Conservation (phyloP, 208 protist genomes). For the Phytomonas sp. region DNA sequence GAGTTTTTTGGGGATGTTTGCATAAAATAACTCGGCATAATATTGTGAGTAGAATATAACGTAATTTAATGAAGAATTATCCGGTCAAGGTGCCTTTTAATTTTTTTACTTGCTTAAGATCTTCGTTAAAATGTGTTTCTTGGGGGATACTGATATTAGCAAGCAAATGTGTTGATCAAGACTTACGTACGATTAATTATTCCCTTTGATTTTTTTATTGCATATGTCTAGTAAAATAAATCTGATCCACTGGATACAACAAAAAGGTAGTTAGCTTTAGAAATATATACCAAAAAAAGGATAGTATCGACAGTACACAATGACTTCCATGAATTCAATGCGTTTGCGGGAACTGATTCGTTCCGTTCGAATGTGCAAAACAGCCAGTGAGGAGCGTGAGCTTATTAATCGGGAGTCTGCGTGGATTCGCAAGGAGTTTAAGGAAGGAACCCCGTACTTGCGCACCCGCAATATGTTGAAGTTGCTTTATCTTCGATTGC, state of each 20-base stretch:
- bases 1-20: too few relatives aligned
- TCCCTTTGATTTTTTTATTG: constrained; percentile 1
- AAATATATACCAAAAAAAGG: not conserved
- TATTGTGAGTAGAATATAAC: too few relatives aligned
- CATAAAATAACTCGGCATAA: too few relatives aligned
- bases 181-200: not conserved
- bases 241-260: not conserved
- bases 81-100: not conserved
- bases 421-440: constrained; percentile 91
- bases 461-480: constrained; percentile 98
- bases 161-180: not conserved
- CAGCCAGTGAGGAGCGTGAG: constrained; percentile 93
- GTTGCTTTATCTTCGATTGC: constrained; percentile 99
- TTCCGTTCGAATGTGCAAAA: constrained; percentile 94
- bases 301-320: constrained; percentile 9
- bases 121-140: not conserved
- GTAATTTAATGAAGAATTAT: too few relatives aligned
- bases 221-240: not conserved
- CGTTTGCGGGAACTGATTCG: constrained; percentile 96
- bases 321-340: constrained; percentile 68
- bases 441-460: constrained; percentile 86
- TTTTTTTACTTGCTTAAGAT: not conserved
- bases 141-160: not conserved
- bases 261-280: not conserved
- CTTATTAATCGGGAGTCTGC: constrained; percentile 95